Evolutionary conservation across 306 rosid species (phyloP), one percentile per base, ranked within the genome.

Genomic region (Dryas octopetala): DNA sequence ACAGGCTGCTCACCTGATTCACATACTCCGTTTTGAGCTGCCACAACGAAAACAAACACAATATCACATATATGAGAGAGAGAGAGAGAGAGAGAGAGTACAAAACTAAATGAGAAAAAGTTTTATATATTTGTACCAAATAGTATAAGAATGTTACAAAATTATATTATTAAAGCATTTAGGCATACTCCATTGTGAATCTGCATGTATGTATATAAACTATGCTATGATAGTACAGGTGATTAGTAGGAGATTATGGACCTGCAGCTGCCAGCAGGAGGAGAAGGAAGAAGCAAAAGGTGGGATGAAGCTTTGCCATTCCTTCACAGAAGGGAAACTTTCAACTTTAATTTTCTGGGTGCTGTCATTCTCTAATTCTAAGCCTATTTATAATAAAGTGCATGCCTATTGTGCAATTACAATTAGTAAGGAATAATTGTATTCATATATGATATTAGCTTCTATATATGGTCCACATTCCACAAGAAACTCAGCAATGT

Each of bases 381-480:
- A 13, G 19, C 4, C 45, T 26, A 23, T 13, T 32, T 32, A 32
- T 16, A 1, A 17, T 12, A 15, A 23, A 11, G 59, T 68, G 40
- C 58, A 58, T 7, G 51, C 74, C 74, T 52, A 2, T 32, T 44
- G 51, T 62, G 48, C 17, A 62, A 13, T 40, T 40, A 15, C 65
- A 62, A 62, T 6, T 43, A 19, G 9, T 40, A 32, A 32, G 38
- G n/a, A 62, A 40, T 14, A 11, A 32, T 9, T 26, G 66, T 32
- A 5, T 28, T 68, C 38, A 54, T 54, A 6, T 68, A 51, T 69
- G 74, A 69, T 52, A 69, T 16, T 69, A 15, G 26, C 59, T 68
- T 50, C 3, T 32, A 11, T 3, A 69, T 28, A 16, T 15, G 62
- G 48, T 16, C 51, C 69, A 43, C 4, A 9, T 43, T 16, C 14